Conservation (phyloP, 176 grass and related monocot genomes). For the Triticum monococcum region DNA sequence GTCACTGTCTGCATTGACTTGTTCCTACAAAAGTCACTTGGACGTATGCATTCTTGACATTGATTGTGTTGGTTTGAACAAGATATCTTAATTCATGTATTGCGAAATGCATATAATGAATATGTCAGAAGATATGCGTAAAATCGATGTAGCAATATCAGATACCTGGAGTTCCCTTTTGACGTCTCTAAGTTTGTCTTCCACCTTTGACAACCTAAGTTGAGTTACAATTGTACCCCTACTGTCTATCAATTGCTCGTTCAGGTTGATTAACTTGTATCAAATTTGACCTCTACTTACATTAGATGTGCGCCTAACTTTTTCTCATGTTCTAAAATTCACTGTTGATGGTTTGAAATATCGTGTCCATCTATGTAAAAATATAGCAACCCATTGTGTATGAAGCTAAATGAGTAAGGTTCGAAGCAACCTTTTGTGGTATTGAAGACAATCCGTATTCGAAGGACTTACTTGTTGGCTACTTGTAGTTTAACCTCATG, state of each 20-base stretch:
- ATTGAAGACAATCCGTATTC: not conserved
- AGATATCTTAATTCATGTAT: not conserved
- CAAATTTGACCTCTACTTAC: not conserved
- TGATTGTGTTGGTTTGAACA: not conserved
- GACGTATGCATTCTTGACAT: not conserved
- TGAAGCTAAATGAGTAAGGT: not conserved
- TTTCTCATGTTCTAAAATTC: not conserved
- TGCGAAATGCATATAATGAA: not conserved
- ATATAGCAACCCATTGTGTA: not conserved
- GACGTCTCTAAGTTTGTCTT: not conserved
- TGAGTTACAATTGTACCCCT: not conserved
- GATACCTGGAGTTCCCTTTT: not conserved
- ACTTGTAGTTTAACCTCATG: not conserved
- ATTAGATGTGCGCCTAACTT: not conserved
- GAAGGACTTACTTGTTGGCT: not conserved
- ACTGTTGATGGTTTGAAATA: not conserved
- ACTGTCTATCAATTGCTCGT: not conserved
- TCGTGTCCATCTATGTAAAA: not conserved
- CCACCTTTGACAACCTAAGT: not conserved
- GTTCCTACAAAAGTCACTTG: not conserved
- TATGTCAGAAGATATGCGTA: not conserved
- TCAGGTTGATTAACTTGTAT: not conserved
- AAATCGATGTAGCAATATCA: not conserved
- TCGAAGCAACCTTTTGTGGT: not conserved
- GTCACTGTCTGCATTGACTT: not conserved